A percentile compares a stretch with the other conserved stretches of the same genome.
Evolutionary conservation across 2,329 filamentous ascomycete species (phyloP).

Genomic region (Aspergillus fijiensis): DNA sequence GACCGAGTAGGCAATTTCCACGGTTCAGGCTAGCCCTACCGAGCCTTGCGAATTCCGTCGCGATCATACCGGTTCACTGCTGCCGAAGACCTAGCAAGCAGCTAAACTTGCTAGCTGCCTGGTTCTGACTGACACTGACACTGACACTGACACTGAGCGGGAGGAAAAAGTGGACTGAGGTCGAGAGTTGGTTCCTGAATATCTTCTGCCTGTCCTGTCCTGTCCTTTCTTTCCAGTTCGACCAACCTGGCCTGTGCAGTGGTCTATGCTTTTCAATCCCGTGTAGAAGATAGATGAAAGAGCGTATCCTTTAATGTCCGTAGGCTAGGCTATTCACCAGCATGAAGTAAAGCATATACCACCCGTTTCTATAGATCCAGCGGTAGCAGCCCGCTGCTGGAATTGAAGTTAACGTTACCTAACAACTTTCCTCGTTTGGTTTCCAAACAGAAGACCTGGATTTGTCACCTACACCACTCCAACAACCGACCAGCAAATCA

Average conservation of each 20-base stretch:
- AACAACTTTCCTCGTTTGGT: neutral
- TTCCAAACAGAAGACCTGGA: neutral
- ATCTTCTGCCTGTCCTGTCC: neutral
- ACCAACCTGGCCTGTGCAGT: neutral
- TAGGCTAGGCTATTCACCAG: no score
- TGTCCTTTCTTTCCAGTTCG: neutral
- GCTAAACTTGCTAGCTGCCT: no score
- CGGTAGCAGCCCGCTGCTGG: neutral
- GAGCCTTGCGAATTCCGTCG: neutral
- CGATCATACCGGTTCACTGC: neutral
- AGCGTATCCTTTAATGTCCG: neutral
- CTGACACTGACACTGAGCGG: neutral
- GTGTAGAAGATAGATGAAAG: neutral
- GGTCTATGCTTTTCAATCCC: neutral
- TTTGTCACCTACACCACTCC: neutral
- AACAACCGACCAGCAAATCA: no score
- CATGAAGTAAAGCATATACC: neutral
- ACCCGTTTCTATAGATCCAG: neutral
- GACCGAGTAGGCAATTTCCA: neutral
- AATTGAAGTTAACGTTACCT: neutral
- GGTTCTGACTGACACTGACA: neutral
- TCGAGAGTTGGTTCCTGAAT: neutral
- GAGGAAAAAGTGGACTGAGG: neutral
- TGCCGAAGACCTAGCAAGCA: neutral
- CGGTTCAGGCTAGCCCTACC: neutral